Percentiles rank a stretch among this genome's conserved stretches.
phyloP scores from a whole-genome alignment of 2,329 filamentous ascomycete genomes.

The Fusarium brevicatenulatum region DNA sequence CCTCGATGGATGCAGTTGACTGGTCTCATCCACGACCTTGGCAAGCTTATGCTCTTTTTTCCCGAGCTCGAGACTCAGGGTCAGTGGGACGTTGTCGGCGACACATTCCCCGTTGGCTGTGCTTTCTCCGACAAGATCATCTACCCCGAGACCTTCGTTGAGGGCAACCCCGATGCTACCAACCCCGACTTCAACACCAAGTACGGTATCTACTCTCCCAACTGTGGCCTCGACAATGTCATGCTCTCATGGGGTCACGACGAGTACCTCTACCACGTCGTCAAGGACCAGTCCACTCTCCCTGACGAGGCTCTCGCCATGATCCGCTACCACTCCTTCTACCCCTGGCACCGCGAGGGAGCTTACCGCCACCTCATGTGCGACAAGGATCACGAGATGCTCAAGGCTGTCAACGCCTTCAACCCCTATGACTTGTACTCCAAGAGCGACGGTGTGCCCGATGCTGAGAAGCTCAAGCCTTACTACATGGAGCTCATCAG shows the following conservation, averaged over 20 bases:
- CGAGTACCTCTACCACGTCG: slow-evolving; percentile 87
- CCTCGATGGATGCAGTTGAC: slow-evolving; percentile 85
- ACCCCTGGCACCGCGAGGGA: slow-evolving; percentile 86
- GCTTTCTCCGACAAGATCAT: slow-evolving; percentile 81
- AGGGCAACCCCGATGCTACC: slow-evolving; percentile 76
- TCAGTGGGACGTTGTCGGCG: slow-evolving; percentile 93
- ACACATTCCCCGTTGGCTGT: slow-evolving; percentile 84
- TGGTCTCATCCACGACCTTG: slow-evolving; percentile 81
- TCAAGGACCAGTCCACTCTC: slow-evolving; percentile 82
- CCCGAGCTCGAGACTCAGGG: slow-evolving; percentile 72
- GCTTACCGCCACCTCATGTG: slow-evolving; percentile 87
- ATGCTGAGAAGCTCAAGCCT: slow-evolving; percentile 77
- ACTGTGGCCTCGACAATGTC: slow-evolving; percentile 85
- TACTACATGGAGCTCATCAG: slow-evolving; percentile 57
- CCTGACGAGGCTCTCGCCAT: slow-evolving; percentile 87
- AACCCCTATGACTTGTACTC: slow-evolving; percentile 94
- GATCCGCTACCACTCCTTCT: slow-evolving; percentile 94
- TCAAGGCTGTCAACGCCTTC: slow-evolving; percentile 84
- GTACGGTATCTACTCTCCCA: slow-evolving; percentile 81
- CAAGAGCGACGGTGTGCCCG: slow-evolving; percentile 86
- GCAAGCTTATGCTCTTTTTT: slow-evolving; percentile 84
- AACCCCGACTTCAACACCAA: slow-evolving; percentile 79
- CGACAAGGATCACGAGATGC: slow-evolving; percentile 81
- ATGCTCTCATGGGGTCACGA: slow-evolving; percentile 94
- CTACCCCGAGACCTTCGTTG: slow-evolving; percentile 78